Base-by-base conservation (phyloP, 2,329 filamentous ascomycete genomes). In the Domatiomyces globalis region DNA sequence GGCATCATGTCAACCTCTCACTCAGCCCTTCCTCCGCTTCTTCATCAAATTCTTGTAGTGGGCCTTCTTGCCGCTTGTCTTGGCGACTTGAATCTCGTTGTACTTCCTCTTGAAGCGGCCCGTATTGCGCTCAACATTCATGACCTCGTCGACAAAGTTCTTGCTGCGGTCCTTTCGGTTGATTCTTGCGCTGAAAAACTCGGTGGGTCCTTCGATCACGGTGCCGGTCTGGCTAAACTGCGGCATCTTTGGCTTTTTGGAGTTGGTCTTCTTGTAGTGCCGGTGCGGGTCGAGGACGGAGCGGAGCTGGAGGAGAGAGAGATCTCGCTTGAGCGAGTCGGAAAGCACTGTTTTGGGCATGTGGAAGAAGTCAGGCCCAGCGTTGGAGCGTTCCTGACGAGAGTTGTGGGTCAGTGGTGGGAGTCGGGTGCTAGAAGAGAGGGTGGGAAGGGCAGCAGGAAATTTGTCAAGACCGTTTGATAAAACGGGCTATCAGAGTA, bases 171-270 rank as follows among this genome's bases (percentile, higher is more conserved):
- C 86, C 69, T 87, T 94, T 67, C 88, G 90, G 51, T 83, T 81
- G 55, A 96, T 75, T 51, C 90, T 80, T 18, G 80, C 78, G 63
- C 78, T 89, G 72, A 83, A 87, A 69, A 83, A 95, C 63, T 96
- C 90, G 1, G 87, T 89, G 1, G 88, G 83, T 1, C 89, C 89
- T 62, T 94, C 84, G 51, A 95, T 78, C 54, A 98, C 80, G 5
- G 86, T 90, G 52, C 90, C 92, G 25, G 95, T 80, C 62, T 94
- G 87, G 18, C 85, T 94, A 65, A 85, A 96, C 55, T 87, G 81
- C 1, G 92, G 92, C 1, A 84, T 70, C 54, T 79, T 73, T 53
- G 78, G 75, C 64, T 84, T 88, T n/a, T 57, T 51, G 51, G 80
- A 76, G 48, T 72, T 78, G 49, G 90, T 83, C 67, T 95, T 96